Percentiles rank a stretch among this genome's conserved stretches.
Conservation (phyloP, 352 stramenopile species). For the Pythium folliculosum region DNA sequence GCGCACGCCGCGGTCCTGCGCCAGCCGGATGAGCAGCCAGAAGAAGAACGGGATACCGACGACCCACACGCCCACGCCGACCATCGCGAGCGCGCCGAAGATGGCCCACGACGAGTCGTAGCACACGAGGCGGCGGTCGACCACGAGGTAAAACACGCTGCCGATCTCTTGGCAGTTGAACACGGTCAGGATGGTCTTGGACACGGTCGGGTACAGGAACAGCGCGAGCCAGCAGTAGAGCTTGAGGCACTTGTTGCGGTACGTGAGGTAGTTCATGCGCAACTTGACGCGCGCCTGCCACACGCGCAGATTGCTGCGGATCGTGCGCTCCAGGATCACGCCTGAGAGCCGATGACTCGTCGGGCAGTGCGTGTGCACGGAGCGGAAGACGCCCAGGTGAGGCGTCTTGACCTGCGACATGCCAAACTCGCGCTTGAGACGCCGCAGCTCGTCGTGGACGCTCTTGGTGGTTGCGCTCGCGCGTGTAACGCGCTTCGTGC, state of each 20-base stretch:
- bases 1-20: slow-evolving; percentile 57
- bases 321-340: slow-evolving; percentile 58
- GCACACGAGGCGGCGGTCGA: slow-evolving; percentile 67
- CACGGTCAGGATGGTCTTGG: slow-evolving; percentile 77
- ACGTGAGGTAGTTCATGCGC: slow-evolving; percentile 84
- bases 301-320: slow-evolving; percentile 71
- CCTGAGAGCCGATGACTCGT: slow-evolving; percentile 47
- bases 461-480: slow-evolving; percentile 9
- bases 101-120: slow-evolving; percentile 68
- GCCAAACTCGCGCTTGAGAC: slow-evolving; percentile 63
- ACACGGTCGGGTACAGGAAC: slow-evolving; percentile 76
- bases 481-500: not conserved
- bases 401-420: slow-evolving; percentile 77
- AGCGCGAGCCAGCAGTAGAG: slow-evolving; percentile 78
- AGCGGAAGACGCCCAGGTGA: slow-evolving; percentile 65
- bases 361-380: slow-evolving; percentile 52
- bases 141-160: slow-evolving; percentile 55
- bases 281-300: slow-evolving; percentile 79
- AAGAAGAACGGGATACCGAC: slow-evolving; percentile 82
- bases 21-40: slow-evolving; percentile 67
- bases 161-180: slow-evolving; percentile 83
- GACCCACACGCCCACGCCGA: slow-evolving; percentile 69
- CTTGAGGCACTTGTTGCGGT: slow-evolving; percentile 80
- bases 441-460: slow-evolving; percentile 35
- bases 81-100: slow-evolving; percentile 56